Evolutionary conservation across 2,329 filamentous ascomycete genomes (phyloP), one percentile per base, ranked within the genome.

Genomic region (Botrytis deweyae): DNA sequence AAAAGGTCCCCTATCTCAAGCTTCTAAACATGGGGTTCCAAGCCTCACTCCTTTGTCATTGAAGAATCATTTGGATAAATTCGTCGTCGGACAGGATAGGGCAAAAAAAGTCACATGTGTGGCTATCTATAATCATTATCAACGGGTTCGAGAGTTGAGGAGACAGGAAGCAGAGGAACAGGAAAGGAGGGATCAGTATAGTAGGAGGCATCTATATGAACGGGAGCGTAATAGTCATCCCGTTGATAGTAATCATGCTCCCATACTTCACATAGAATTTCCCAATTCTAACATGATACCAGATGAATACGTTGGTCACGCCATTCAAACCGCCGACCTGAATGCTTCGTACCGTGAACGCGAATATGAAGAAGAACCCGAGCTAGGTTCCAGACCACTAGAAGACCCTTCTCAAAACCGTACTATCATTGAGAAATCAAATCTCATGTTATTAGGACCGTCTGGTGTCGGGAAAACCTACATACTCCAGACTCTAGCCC

Each of bases 401-500:
- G 55, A 73, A 12, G 67, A 74, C 25, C 70, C 73, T 10, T 61
- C 38, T 29, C 64, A 59, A 25, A 72, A 78, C 29, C 77, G 77
- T 12, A 79, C 78, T 12, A 77, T 79, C 3, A 91, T 99, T 75
- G 95, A 98, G 82, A 99, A 99, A 84, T 97, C 95, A 79, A 99
- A 99, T 81, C 87, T 99, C 59, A 85, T 99, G 61, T 85, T 98
- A 70, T 88, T 98, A 40, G 96, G 96, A 0, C 96, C 96, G 0
- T 97, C 95, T 0, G 96, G 96, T 3, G 95, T 98, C 9, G 96
- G 96, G 22, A 99, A 99, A 84, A 99, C 96, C 0, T 90, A 98
- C 75, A 98, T 99, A 84, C 88, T 94, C 65, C 82, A 69, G 83
- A 98, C 95, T 0, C 85, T 98, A 58, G 96, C 95, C 78, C 92